Evolutionary conservation across 352 stramenopile genomes (phyloP).

Genomic region (Globisporangium nodosum): DNA sequence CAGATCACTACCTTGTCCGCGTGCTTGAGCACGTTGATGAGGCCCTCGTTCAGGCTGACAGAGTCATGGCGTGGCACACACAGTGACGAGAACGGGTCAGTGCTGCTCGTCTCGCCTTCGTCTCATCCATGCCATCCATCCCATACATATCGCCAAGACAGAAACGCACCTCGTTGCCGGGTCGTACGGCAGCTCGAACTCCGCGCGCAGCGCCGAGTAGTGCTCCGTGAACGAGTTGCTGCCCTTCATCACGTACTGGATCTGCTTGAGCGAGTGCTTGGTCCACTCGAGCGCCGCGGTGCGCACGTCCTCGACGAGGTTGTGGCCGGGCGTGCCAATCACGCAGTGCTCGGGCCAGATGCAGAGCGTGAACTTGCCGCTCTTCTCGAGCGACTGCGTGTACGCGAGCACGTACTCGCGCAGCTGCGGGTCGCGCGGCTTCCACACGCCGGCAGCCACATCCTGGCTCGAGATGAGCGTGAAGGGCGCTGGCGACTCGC

Average conservation of each 20-base stretch:
- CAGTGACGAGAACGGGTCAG: background rate
- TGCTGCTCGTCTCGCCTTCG: background rate
- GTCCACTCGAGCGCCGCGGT: conserved; percentile 85
- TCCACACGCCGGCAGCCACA: conserved; percentile 52
- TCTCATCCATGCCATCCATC: background rate
- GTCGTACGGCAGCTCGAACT: conserved; percentile 86
- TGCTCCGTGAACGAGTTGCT: conserved; percentile 95
- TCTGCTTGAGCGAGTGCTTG: conserved; percentile 42
- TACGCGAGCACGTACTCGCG: conserved; percentile 89
- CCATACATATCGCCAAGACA: background rate
- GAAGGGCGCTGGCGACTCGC: conserved; percentile 84
- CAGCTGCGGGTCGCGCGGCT: conserved; percentile 54
- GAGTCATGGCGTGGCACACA: conserved; percentile 3
- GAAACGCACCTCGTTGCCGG: conserved; percentile 43
- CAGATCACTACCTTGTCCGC: conserved; percentile 88
- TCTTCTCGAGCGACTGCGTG: conserved; percentile 80
- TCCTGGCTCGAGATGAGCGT: conserved; percentile 89
- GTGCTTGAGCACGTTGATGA: conserved; percentile 86
- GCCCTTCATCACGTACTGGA: conserved; percentile 92
- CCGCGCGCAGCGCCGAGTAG: conserved; percentile 92
- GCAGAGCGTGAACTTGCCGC: conserved; percentile 88
- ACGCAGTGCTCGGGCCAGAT: conserved; percentile 98
- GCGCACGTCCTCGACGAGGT: conserved; percentile 80
- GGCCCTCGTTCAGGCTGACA: conserved; percentile 65
- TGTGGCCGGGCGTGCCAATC: conserved; percentile 88